These are phyloP conservation scores for Ceratobasidium sp. DNA, from an alignment of 1,284 basidiomycete species.

Conservation along the genomic window DNA sequence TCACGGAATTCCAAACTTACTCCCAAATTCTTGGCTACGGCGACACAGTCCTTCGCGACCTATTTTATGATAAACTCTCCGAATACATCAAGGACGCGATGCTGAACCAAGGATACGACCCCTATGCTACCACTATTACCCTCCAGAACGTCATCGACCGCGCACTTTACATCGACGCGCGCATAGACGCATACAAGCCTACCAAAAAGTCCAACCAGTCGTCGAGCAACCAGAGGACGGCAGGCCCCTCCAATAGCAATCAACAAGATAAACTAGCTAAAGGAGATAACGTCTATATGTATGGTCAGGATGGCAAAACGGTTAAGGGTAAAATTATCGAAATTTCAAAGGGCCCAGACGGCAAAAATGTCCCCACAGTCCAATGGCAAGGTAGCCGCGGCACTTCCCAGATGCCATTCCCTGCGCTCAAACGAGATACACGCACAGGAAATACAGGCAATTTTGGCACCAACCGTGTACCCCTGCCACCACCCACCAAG, in stretches of 20 bases:
- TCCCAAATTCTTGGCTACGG: background rate
- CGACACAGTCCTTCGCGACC: background rate
- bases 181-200: background rate
- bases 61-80: slow-evolving; percentile 12
- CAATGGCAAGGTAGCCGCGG: no score
- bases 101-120: background rate
- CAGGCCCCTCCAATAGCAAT: background rate
- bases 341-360: no score
- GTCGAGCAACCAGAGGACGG: background rate
- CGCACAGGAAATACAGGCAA: background rate
- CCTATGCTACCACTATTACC: background rate
- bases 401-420: background rate
- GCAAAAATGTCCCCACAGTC: background rate
- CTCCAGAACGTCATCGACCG: background rate
- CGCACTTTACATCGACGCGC: background rate
- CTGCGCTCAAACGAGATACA: background rate
- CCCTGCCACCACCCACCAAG: background rate
- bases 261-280: background rate
- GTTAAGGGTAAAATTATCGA: background rate
- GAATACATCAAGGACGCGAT: background rate
- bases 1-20: background rate
- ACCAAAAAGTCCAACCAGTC: background rate
- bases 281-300: background rate
- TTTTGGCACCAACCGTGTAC: background rate
- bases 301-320: background rate